A percentile compares a stretch with the other conserved stretches of the same genome.
Evolutionary conservation across 169 alveolate species (phyloP).

Genomic region (Amoebophrya sp.): DNA sequence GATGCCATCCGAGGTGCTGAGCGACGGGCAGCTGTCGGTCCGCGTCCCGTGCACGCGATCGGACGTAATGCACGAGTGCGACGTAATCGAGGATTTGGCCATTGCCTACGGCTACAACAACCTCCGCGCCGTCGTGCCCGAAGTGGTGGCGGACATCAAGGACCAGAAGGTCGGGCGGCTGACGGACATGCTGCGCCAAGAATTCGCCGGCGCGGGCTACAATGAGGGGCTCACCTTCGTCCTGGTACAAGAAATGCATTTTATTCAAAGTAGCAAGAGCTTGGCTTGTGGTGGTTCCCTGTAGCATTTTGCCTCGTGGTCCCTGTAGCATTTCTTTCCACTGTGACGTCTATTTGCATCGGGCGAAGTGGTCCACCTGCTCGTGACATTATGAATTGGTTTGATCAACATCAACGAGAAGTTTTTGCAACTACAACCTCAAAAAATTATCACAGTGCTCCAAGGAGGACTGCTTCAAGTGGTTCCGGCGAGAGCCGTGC

Average conservation of each 20-base stretch:
- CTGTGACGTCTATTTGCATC: too few relatives aligned
- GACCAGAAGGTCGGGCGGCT: conserved; percentile 32
- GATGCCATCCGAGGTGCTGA: background rate
- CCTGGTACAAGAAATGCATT: background rate
- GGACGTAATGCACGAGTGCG: conserved; percentile 75
- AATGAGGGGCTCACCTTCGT: conserved; percentile 22
- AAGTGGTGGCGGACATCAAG: conserved; percentile 51
- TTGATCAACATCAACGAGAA: too few relatives aligned
- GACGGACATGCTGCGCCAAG: background rate
- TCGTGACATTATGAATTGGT: too few relatives aligned
- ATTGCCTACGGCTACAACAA: conserved; percentile 75
- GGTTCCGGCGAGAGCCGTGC: conserved; percentile 22
- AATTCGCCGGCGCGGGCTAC: conserved; percentile 21
- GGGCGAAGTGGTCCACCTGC: too few relatives aligned
- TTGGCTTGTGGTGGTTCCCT: too few relatives aligned
- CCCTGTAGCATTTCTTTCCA: too few relatives aligned
- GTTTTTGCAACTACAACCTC: too few relatives aligned
- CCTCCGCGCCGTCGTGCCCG: conserved; percentile 30
- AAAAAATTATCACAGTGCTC: background rate
- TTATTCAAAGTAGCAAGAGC: too few relatives aligned
- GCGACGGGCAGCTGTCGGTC: background rate
- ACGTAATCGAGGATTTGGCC: conserved; percentile 76
- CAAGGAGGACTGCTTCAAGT: conserved; percentile 21
- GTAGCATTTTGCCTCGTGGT: too few relatives aligned
- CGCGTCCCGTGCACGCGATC: conserved; percentile 40